Evolutionary conservation across 768 basidiomycete species (phyloP).

Genomic region (Amanita rimosa): DNA sequence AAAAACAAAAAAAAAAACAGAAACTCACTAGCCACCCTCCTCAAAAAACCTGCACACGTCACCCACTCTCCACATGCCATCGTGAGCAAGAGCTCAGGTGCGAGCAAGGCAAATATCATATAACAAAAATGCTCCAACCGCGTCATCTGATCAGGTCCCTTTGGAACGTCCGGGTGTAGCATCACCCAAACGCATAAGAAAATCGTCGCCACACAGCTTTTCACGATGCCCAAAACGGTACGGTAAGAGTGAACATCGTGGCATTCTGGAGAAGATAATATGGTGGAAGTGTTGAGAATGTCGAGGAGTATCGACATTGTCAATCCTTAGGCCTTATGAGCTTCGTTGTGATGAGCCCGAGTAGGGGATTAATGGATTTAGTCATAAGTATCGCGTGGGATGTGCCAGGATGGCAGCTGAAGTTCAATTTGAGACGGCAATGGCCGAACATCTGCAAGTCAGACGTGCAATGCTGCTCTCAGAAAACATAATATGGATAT

Average conservation of each 20-base stretch:
- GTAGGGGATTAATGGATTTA: too few species aligned
- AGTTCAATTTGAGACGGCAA: too few species aligned
- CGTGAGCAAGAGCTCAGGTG: slow-evolving; percentile 10
- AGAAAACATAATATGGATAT: too few species aligned
- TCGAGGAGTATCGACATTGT: too few species aligned
- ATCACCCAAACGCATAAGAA: slow-evolving; percentile 11
- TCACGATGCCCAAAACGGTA: slow-evolving; percentile 7
- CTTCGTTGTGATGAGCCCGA: too few species aligned
- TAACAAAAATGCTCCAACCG: neutral
- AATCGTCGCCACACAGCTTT: slow-evolving; percentile 10
- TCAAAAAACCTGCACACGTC: neutral
- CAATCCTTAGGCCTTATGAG: too few species aligned
- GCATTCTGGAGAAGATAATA: neutral
- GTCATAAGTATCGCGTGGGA: too few species aligned
- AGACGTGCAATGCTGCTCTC: too few species aligned
- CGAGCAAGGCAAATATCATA: slow-evolving; percentile 9
- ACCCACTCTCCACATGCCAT: slow-evolving; percentile 11
- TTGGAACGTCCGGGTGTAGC: slow-evolving; percentile 13
- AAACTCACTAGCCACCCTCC: neutral
- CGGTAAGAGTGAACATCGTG: neutral
- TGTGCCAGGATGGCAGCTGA: too few species aligned
- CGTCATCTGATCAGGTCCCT: neutral
- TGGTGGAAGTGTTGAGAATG: too few species aligned
- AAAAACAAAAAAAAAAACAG: too few species aligned
- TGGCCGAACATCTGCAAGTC: too few species aligned